Evolutionary conservation across 305 asterid species (phyloP), one percentile per base, ranked within the genome.

Genomic region (Rubia peregrina): DNA sequence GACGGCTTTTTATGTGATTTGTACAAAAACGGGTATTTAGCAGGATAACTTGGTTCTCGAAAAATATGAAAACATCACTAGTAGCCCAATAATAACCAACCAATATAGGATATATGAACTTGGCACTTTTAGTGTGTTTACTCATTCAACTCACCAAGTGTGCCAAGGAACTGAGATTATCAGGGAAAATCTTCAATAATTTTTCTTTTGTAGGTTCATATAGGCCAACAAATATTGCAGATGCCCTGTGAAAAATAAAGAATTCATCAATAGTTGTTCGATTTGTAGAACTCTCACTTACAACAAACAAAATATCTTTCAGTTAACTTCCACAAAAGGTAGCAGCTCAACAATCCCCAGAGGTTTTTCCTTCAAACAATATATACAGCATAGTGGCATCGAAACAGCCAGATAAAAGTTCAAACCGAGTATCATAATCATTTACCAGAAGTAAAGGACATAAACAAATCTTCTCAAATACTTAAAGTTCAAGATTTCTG

Each of bases 131-230:
- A 43, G 36, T 44, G 65, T 40, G 30, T 48, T 67, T 41, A 65
- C 57, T 53, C 55, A 65, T 71, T 75, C 70, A 41, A 75, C 78
- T 83, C 77, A 89, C 95, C 87, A 89, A 80, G 75, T 88, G 88
- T 75, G 90, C 92, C 9, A 86, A 57, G 76, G 90, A 90, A 77
- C 89, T 82, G 9, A 87, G 81, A 61, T 81, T 84, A 63, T 85
- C 89, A 61, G 95, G 95, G 41, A 89, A 68, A 68, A 79, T 77
- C 67, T 77, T 77, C 74, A 85, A 77, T 78, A 87, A 79, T 73
- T 79, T 87, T 80, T 86, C 84, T 79, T 87, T 89, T n/a, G 90
- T 59, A 44, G 87, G 90, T 79, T 89, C 95, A 70, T 89, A 89
- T 60, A 85, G 90, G 41, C 95, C 95, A 70, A 89, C 46, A 72